A percentile compares a stretch with the other conserved stretches of the same genome.
phyloP scores from a whole-genome alignment of 2,329 filamentous ascomycete genomes.

The Pseudogymnoascus sp. region DNA sequence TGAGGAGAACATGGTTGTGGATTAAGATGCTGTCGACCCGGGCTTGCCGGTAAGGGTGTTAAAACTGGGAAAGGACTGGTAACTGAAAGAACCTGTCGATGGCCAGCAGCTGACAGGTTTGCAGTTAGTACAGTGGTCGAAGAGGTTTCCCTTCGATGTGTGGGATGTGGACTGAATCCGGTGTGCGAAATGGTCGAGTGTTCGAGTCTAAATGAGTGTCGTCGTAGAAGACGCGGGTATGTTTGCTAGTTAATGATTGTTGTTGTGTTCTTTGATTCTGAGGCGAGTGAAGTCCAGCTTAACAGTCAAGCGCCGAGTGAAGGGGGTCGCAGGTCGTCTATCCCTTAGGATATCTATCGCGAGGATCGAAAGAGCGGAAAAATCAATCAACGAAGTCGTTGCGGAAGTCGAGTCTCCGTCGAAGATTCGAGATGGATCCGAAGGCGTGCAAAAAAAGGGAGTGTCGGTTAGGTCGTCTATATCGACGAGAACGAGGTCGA shows the following conservation, averaged over 20 bases:
- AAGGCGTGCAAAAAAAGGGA: background rate
- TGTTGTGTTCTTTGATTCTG: background rate
- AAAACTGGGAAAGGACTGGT: background rate
- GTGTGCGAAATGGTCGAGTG: background rate
- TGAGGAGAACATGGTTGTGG: constrained; percentile 1
- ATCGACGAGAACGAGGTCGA: constrained; percentile 1
- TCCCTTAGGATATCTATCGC: background rate
- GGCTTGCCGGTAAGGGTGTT: background rate
- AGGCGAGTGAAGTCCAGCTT: constrained; percentile 2
- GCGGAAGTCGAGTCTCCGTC: background rate
- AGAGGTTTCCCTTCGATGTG: background rate
- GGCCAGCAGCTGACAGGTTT: constrained; percentile 2
- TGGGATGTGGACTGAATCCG: background rate
- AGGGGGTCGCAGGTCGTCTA: background rate
- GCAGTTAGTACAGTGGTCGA: background rate
- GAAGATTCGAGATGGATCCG: constrained; percentile 4
- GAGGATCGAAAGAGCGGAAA: background rate
- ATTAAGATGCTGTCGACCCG: background rate
- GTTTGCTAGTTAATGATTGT: background rate
- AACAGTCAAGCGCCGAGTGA: background rate
- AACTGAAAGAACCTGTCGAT: constrained; percentile 5
- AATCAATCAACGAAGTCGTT: background rate
- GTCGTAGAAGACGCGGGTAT: constrained; percentile 3
- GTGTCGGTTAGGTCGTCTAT: background rate
- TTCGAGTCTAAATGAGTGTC: constrained; percentile 7